Evolutionary conservation across 495 filamentous ascomycete species (phyloP).

Genomic region (Xanthoparmelia taractica): DNA sequence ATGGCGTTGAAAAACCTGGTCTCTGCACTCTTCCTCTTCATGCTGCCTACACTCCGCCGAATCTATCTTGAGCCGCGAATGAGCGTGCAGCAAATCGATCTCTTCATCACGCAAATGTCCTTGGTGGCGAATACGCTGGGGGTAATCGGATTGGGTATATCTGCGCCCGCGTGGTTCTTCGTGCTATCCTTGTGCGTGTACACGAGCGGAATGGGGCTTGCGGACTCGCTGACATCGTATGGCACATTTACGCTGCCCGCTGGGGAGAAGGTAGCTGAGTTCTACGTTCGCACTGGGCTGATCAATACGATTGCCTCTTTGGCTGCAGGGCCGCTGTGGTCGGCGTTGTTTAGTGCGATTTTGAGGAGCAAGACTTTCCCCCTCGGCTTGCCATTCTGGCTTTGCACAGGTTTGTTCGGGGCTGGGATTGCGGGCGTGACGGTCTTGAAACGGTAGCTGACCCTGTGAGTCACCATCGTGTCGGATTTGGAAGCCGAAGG

Average conservation of each 20-base stretch:
- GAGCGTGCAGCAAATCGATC: slow-evolving; percentile 8
- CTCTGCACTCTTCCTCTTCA: slow-evolving; percentile 13
- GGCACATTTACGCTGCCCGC: background rate
- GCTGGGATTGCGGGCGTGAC: background rate
- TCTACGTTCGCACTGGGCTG: slow-evolving; percentile 14
- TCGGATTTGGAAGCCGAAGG: too few species aligned
- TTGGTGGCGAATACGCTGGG: slow-evolving; percentile 3
- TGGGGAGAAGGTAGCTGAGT: slow-evolving; percentile 5
- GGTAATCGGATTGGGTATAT: slow-evolving; percentile 15
- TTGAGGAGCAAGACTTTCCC: slow-evolving; percentile 4
- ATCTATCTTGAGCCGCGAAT: slow-evolving; percentile 11
- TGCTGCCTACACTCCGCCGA: slow-evolving; percentile 4
- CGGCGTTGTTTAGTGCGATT: slow-evolving; percentile 4
- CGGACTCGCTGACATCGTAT: slow-evolving; percentile 9
- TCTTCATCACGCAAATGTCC: slow-evolving; percentile 14
- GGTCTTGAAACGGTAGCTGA: too few species aligned
- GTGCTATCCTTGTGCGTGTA: slow-evolving; percentile 7
- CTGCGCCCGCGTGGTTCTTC: background rate
- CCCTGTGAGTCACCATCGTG: too few species aligned
- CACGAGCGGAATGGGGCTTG: slow-evolving; percentile 13
- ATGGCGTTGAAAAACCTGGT: slow-evolving; percentile 18
- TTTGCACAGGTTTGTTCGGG: slow-evolving; percentile 11
- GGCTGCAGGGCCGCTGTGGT: slow-evolving; percentile 13
- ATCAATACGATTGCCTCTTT: slow-evolving; percentile 10
- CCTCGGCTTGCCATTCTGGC: slow-evolving; percentile 17